A percentile compares a stretch with the other conserved stretches of the same genome.
Evolutionary conservation across 176 grass and related monocot genomes (phyloP).

Genomic region (Urochloa ruziziensis): DNA sequence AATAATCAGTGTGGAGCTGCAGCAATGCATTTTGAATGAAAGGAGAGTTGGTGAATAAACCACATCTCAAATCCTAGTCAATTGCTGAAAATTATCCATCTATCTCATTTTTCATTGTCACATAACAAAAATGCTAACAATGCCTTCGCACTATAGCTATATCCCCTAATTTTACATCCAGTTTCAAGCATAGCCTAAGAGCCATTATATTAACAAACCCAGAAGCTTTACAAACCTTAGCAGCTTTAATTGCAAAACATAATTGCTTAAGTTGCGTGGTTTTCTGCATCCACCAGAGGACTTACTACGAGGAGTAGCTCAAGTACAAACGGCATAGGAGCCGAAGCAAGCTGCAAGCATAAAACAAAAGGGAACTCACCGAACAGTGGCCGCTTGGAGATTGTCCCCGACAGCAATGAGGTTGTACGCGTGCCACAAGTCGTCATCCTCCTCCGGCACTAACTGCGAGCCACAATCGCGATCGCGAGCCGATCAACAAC

Average conservation of each 20-base stretch:
- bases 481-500: neutral
- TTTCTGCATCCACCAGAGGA: neutral
- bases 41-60: neutral
- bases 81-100: neutral
- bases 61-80: neutral
- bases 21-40: neutral
- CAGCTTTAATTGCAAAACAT: neutral
- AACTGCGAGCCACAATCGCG: constrained; percentile 32
- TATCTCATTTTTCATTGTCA: neutral
- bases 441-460: constrained; percentile 85
- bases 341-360: neutral
- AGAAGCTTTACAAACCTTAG: neutral
- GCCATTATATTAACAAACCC: neutral
- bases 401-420: constrained; percentile 70
- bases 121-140: neutral
- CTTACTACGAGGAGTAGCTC: neutral
- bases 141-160: neutral
- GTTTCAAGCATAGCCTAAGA: neutral
- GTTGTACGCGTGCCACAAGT: constrained; percentile 93
- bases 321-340: neutral
- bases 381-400: constrained; percentile 66
- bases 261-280: neutral
- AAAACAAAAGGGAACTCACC: constrained; percentile 29
- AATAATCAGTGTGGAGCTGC: neutral
- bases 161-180: neutral